These are phyloP conservation scores for Ascochyta rabiei DNA, from an alignment of 2,329 filamentous ascomycete genomes.

Conservation along the genomic window DNA sequence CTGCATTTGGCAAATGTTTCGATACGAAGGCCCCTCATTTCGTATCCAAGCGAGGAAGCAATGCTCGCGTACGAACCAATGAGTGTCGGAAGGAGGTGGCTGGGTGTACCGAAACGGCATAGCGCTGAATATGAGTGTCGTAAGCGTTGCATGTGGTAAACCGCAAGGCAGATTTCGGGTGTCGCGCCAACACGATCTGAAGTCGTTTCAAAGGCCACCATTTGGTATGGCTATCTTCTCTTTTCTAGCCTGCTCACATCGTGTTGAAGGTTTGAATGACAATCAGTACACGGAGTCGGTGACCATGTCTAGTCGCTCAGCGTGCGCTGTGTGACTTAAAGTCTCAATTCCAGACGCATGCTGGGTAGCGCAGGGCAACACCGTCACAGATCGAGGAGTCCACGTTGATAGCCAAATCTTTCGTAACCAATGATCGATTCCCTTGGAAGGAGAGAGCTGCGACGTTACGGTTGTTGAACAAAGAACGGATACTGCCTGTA, in stretches of 20 bases:
- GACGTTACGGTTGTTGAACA: not conserved
- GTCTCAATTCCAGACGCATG: no score
- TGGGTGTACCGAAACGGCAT: not conserved
- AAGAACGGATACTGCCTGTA: not conserved
- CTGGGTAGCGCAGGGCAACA: no score
- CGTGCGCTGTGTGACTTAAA: no score
- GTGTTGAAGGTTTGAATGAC: no score
- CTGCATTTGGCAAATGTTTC: not conserved
- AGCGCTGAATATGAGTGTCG: conserved; percentile 1
- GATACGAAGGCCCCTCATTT: conserved; percentile 6
- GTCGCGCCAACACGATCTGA: not conserved
- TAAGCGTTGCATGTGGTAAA: conserved; percentile 5
- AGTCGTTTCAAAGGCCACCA: no score
- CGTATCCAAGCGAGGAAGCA: not conserved
- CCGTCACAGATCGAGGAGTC: no score
- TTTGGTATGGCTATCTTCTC: no score
- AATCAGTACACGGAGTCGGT: no score
- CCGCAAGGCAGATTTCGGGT: conserved; percentile 13
- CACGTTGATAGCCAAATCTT: not conserved
- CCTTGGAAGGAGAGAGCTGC: not conserved
- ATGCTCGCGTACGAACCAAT: not conserved
- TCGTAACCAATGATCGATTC: not conserved
- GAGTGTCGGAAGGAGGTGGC: not conserved
- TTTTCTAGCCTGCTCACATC: no score
- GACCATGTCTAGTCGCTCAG: no score